phyloP scores from a whole-genome alignment of 108 stramenopile genomes.

The Cyclostephanos invisitatus region DNA sequence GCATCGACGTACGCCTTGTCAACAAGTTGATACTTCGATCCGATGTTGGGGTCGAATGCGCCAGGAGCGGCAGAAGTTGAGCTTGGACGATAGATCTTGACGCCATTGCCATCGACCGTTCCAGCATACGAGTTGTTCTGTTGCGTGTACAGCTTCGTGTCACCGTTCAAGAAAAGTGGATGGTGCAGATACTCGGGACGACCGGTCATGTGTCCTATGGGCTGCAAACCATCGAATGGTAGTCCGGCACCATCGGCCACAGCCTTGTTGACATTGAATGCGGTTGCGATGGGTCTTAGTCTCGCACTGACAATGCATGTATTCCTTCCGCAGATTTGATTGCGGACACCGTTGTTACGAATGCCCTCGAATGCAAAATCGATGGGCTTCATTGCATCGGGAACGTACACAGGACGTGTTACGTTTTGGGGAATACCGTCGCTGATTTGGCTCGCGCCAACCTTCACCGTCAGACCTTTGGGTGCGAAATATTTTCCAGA shows the following conservation, averaged over 20 bases:
- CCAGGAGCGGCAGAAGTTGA: constrained; percentile 38
- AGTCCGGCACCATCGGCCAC: constrained; percentile 46
- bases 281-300: constrained; percentile 28
- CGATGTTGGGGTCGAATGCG: constrained; percentile 25
- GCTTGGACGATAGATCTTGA: constrained; percentile 54
- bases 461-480: constrained; percentile 35
- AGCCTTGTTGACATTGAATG: constrained; percentile 23
- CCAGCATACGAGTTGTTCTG: constrained; percentile 49
- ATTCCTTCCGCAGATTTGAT: constrained; percentile 44
- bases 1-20: constrained; percentile 32
- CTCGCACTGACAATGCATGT: constrained; percentile 48
- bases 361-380: constrained; percentile 47
- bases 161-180: constrained; percentile 50
- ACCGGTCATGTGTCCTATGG: constrained; percentile 49
- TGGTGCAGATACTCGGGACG: constrained; percentile 58
- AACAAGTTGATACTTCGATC: constrained; percentile 45
- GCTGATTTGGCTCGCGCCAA: constrained; percentile 35
- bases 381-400: constrained; percentile 41
- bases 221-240: constrained; percentile 54
- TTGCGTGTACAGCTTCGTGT: constrained; percentile 46
- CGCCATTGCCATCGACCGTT: constrained; percentile 46
- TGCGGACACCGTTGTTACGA: constrained; percentile 31
- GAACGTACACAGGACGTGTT: constrained; percentile 41
- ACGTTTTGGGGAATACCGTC: constrained; percentile 34
- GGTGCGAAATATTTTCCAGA: constrained; percentile 53